Base-by-base conservation (phyloP, 495 filamentous ascomycete species). In the Daldinia vernicosa region DNA sequence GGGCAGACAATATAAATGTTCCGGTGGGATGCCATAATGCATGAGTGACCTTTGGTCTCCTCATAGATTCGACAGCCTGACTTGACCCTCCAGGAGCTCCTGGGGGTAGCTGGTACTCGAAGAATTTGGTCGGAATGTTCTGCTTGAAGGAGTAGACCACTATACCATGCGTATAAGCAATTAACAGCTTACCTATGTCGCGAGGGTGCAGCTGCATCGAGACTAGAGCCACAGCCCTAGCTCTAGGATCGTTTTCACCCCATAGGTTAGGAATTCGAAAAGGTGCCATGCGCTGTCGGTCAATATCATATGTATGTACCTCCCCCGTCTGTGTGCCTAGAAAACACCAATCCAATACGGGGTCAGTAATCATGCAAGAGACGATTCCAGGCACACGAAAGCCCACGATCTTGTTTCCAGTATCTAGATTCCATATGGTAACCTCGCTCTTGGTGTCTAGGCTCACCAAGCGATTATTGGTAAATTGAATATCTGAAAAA, bases 1-100 rank as follows among this genome's bases (percentile, higher is more conserved):
- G 91, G 11, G 91, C 90, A 0, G 92, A 97, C 59, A 94, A 77
- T 40, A 98, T 79, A 72, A 98, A 99, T 0, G 92, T 95, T 0
- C 95, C 95, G 27, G 94, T 96, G 1, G 95, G 95, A 80, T 99
- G 95, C 95, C 95, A 99, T 37, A 93, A 73, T 0, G 91, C 94
- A 62, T 93, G 90, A 1, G 86, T 91, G 65, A 99, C 78, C 55
- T 83, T 85, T 9, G 95, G 95, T 63, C 80, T 89, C 60, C 93
- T 85, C 71, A 90, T 85, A 27, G 84, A 81, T 35, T 80, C 75
- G 24, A 76, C 68, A 17, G 67, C 76, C 19, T 74, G 57, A 30
- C 74, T 71, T 74, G 94, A 91, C 6, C 93, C 94, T n/a, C 94
- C 95, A 3, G 91, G 89, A n/a, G 95, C 94, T 9, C 94, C 93